Percentiles rank a stretch among this genome's conserved stretches.
phyloP scores from a whole-genome alignment of 2,329 filamentous ascomycete genomes.

The Scedosporium dehoogii region DNA sequence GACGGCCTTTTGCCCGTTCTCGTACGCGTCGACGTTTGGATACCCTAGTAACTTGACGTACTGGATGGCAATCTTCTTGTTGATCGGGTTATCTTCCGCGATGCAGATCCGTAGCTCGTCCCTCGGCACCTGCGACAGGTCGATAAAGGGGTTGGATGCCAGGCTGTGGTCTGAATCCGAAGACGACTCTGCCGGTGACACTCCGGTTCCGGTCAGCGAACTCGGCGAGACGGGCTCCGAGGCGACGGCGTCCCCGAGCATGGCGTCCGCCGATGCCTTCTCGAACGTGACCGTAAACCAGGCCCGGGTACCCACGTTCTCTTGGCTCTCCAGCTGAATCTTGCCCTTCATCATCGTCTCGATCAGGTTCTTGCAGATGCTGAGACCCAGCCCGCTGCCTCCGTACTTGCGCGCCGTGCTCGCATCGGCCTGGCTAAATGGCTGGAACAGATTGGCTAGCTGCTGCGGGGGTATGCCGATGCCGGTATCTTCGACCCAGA shows the following conservation, averaged over 20 bases:
- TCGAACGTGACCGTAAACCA: constrained; percentile 81
- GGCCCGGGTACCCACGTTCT: constrained; percentile 58
- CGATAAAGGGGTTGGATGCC: constrained; percentile 40
- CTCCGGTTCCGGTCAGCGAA: constrained; percentile 21
- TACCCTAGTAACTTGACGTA: constrained; percentile 83
- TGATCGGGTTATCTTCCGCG: constrained; percentile 91
- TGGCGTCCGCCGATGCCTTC: constrained; percentile 59
- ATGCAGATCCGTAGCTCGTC: constrained; percentile 81
- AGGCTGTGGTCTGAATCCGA: constrained; percentile 25
- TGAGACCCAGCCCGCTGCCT: constrained; percentile 80
- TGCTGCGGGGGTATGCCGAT: constrained; percentile 82
- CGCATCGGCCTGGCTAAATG: constrained; percentile 86
- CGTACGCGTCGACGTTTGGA: constrained; percentile 71
- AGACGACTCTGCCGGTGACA: constrained; percentile 14
- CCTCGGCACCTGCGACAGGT: constrained; percentile 64
- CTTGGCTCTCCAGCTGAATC: constrained; percentile 71
- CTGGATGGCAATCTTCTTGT: constrained; percentile 86
- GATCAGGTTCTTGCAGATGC: constrained; percentile 90
- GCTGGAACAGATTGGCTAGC: constrained; percentile 77
- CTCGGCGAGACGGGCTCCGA: constrained; percentile 24
- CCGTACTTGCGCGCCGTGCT: constrained; percentile 87
- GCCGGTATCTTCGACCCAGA: constrained; percentile 81
- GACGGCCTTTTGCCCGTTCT: constrained; percentile 80
- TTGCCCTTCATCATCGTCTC: constrained; percentile 84
- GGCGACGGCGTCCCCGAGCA: constrained; percentile 43